These are phyloP conservation scores for Solanum verrucosum DNA, from an alignment of 257 asterid genomes.

Conservation along the genomic window DNA sequence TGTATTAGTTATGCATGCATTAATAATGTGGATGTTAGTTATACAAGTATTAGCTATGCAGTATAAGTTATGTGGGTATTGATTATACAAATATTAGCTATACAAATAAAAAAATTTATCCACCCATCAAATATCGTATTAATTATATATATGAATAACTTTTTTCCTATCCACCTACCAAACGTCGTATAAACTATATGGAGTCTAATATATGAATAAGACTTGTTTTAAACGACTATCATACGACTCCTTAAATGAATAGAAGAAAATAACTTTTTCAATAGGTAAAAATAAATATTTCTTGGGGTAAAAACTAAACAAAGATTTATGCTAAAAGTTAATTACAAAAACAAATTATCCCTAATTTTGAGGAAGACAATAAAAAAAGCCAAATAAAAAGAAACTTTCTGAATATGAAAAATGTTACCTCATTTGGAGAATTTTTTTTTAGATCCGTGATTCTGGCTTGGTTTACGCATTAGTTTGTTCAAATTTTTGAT, in stretches of 20 bases:
- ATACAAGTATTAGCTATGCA: not conserved
- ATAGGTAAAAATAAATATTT: not conserved
- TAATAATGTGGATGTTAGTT: not conserved
- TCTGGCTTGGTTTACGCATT: not conserved
- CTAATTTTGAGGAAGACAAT: not conserved
- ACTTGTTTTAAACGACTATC: too few relatives aligned
- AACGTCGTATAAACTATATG: too few relatives aligned
- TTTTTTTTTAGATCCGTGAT: conserved; percentile 8
- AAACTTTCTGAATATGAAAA: not conserved
- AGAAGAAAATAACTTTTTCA: too few relatives aligned
- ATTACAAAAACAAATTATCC: not conserved
- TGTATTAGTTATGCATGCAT: too few relatives aligned
- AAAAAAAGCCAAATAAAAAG: not conserved
- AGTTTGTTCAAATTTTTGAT: conserved; percentile 4
- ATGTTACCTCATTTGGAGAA: not conserved
- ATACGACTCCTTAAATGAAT: not conserved
- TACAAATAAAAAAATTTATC: too few relatives aligned
- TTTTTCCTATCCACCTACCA: not conserved
- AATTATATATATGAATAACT: too few relatives aligned
- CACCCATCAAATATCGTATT: not conserved
- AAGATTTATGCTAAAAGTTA: not conserved
- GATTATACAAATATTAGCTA: too few relatives aligned
- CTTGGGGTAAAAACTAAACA: not conserved
- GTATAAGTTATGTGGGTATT: too few relatives aligned
- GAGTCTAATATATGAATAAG: too few relatives aligned